Conservation (phyloP, 768 basidiomycete species). For the Calocera cornea region DNA sequence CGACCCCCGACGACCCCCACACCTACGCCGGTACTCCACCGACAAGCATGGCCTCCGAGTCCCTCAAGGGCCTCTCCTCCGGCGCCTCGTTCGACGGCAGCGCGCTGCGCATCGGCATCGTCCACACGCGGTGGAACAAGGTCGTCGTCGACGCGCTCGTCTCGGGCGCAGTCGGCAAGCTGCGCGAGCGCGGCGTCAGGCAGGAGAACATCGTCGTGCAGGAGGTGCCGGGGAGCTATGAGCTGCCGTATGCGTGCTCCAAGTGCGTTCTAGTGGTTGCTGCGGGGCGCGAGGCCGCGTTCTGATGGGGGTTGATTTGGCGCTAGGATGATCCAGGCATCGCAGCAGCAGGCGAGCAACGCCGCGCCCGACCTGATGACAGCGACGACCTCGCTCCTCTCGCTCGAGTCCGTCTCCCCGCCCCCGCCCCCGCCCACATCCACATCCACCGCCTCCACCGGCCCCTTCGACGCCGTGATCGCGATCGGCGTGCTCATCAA, state of each 20-base stretch:
- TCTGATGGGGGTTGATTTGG: not conserved
- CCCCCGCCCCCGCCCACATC: constrained; percentile 35
- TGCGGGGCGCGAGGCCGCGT: not conserved
- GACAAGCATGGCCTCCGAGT: not conserved
- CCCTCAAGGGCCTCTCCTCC: constrained; percentile 59
- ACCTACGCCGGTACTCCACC: not conserved
- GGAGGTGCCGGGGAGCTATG: constrained; percentile 89
- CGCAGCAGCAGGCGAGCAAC: constrained; percentile 64
- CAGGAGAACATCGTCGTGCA: constrained; percentile 80
- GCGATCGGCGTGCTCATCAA: constrained; percentile 98
- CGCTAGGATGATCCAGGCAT: constrained; percentile 72
- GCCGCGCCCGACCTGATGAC: constrained; percentile 60
- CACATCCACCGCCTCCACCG: constrained; percentile 17
- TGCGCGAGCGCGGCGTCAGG: constrained; percentile 77
- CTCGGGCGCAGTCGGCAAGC: constrained; percentile 59
- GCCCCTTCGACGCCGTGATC: constrained; percentile 77
- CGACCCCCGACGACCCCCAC: too few species aligned
- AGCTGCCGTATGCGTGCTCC: constrained; percentile 74
- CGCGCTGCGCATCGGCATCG: constrained; percentile 70
- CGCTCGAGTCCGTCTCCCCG: constrained; percentile 40
- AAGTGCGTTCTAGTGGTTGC: constrained; percentile 40
- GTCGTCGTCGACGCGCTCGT: constrained; percentile 74
- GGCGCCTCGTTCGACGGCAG: constrained; percentile 65
- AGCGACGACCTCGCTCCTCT: constrained; percentile 32
- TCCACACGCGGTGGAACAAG: constrained; percentile 95